Evolutionary conservation across 306 rosid species (phyloP).

Genomic region (Ammopiptanthus mongolicus): DNA sequence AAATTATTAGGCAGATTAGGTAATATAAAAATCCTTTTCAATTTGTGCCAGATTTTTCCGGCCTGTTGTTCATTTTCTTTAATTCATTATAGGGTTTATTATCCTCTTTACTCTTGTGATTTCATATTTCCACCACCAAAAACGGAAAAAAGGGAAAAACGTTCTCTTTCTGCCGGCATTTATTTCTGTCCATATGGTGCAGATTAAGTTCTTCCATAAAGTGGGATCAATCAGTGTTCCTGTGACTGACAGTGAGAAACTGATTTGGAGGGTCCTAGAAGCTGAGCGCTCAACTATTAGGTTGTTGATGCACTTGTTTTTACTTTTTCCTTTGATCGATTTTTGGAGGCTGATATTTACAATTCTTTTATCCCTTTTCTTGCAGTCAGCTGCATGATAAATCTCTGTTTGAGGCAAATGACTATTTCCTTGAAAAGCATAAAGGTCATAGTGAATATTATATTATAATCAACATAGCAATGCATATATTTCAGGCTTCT

Average conservation of each 20-base stretch:
- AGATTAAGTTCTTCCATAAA: conserved; percentile 88
- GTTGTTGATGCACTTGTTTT: conserved; percentile 30
- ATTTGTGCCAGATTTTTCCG: neutral
- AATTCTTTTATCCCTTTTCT: conserved; percentile 3
- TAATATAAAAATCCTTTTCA: neutral
- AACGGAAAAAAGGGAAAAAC: neutral
- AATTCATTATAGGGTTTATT: neutral
- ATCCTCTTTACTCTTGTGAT: neutral
- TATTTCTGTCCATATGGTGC: conserved; percentile 27
- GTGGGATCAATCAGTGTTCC: conserved; percentile 68
- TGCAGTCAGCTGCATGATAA: conserved; percentile 74
- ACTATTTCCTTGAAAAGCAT: conserved; percentile 67
- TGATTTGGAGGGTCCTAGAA: conserved; percentile 82
- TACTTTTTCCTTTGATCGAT: neutral
- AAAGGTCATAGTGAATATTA: conserved; percentile 45
- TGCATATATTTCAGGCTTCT: conserved; percentile 6
- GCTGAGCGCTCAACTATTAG: conserved; percentile 86
- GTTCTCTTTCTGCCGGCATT: conserved; percentile 10
- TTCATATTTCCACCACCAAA: neutral
- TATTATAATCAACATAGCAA: neutral
- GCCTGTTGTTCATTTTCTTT: neutral
- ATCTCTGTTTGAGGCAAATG: conserved; percentile 73
- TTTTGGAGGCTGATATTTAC: neutral
- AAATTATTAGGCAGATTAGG: neutral
- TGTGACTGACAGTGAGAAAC: conserved; percentile 67